Percentiles rank a stretch among this genome's conserved stretches.
Conservation (phyloP, 805 yeast species). For the Myxozyma vanderwaltii region DNA sequence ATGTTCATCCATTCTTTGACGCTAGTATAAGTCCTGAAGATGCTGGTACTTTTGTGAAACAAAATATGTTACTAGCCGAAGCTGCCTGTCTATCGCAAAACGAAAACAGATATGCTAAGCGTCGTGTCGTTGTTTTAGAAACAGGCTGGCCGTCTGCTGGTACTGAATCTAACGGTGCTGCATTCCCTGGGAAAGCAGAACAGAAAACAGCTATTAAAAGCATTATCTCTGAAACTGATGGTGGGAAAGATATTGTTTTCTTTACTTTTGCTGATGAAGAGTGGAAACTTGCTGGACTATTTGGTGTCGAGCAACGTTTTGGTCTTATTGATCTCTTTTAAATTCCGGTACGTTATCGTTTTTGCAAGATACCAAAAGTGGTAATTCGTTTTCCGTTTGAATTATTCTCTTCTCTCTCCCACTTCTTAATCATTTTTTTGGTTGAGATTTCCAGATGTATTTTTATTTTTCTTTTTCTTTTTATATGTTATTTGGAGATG, state of each 20-base stretch:
- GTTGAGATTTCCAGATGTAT: neutral
- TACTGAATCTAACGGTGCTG: conserved; percentile 42
- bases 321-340: conserved; percentile 50
- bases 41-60: conserved; percentile 69
- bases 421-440: conserved; percentile 1
- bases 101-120: neutral
- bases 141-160: conserved; percentile 56
- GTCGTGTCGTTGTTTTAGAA: conserved; percentile 47
- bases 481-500: neutral
- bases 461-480: neutral
- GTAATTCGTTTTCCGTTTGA: too few relatives aligned
- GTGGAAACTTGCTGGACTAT: conserved; percentile 85
- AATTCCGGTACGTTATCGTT: too few relatives aligned
- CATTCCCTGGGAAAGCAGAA: conserved; percentile 44
- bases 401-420: neutral
- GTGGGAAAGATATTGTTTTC: conserved; percentile 62
- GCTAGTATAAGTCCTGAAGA: conserved; percentile 57
- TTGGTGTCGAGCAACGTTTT: conserved; percentile 83
- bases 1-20: conserved; percentile 83
- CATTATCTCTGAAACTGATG: conserved; percentile 52
- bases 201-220: conserved; percentile 46
- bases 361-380: too few relatives aligned
- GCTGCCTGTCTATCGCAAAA: conserved; percentile 45
- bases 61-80: conserved; percentile 59
- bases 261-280: conserved; percentile 75